phyloP scores from a whole-genome alignment of 306 rosid species.

The Vigna reflexopilosa region DNA sequence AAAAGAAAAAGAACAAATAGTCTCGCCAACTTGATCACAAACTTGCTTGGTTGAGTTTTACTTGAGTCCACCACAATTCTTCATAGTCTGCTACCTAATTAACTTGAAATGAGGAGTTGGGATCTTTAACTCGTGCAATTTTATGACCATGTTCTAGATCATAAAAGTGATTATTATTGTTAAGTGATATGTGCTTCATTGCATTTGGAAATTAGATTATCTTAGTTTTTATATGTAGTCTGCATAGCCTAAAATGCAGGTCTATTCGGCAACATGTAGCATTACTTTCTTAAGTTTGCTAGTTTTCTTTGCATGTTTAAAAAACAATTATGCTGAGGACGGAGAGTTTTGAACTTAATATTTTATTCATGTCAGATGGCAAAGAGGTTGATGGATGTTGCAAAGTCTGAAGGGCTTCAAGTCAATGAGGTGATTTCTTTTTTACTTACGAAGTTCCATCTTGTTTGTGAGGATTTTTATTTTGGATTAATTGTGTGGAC shows the following conservation, averaged over 20 bases:
- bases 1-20: too few species aligned
- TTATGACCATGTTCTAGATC: background rate
- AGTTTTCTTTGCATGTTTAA: slow-evolving; percentile 28
- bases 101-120: too few species aligned
- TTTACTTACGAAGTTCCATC: slow-evolving; percentile 33
- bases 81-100: too few species aligned
- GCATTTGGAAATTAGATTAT: slow-evolving; percentile 5
- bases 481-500: slow-evolving; percentile 37
- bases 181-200: background rate
- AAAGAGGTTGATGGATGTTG: slow-evolving; percentile 82
- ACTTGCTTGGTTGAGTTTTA: too few species aligned
- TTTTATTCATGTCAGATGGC: slow-evolving; percentile 77
- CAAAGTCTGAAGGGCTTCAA: slow-evolving; percentile 85
- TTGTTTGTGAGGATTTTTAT: slow-evolving; percentile 31
- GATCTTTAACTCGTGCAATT: too few species aligned
- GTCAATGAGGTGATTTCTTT: slow-evolving; percentile 74
- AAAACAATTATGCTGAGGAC: slow-evolving; percentile 16
- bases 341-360: slow-evolving; percentile 8
- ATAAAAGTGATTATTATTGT: background rate
- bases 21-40: too few species aligned
- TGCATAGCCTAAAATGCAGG: background rate
- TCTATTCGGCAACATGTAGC: slow-evolving; percentile 12
- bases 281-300: slow-evolving; percentile 36
- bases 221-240: background rate
- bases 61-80: too few species aligned